These are phyloP conservation scores for Ustilago trichophora DNA, from an alignment of 1,284 basidiomycete genomes.

Conservation along the genomic window DNA sequence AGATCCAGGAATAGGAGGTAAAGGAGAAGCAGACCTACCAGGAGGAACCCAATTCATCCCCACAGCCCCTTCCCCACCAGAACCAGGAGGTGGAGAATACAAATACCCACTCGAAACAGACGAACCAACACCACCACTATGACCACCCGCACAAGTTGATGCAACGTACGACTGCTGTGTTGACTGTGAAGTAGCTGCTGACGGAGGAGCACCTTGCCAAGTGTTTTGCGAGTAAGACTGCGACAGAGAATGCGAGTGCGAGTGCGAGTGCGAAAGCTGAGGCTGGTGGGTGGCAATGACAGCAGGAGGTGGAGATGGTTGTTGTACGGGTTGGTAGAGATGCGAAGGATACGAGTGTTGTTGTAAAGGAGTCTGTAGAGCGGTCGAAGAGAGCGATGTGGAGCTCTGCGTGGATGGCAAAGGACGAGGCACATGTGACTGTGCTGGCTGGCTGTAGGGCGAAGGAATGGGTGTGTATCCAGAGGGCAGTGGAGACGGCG, in stretches of 20 bases:
- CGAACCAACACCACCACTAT: too few species aligned
- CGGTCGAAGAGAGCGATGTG: constrained; percentile 4
- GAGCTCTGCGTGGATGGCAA: constrained; percentile 41
- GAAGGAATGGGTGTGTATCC: constrained; percentile 33
- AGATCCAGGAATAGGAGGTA: constrained; percentile 21
- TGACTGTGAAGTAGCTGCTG: constrained; percentile 7
- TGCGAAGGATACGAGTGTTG: constrained; percentile 24
- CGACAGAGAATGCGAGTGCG: constrained; percentile 4
- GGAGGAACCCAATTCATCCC: constrained; percentile 14
- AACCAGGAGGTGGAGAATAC: constrained; percentile 27
- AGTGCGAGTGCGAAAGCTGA: constrained; percentile 19
- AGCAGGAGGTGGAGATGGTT: constrained; percentile 30
- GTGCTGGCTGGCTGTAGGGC: constrained; percentile 22
- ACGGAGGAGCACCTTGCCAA: constrained; percentile 28
- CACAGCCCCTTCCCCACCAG: too few species aligned
- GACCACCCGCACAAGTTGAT: too few species aligned
- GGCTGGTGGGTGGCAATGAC: background rate
- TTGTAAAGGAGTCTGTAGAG: constrained; percentile 8
- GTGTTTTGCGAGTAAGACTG: constrained; percentile 21
- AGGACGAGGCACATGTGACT: constrained; percentile 20
- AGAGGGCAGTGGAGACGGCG: background rate
- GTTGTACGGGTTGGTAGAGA: constrained; percentile 25
- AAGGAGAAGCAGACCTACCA: constrained; percentile 23
- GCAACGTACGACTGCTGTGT: constrained; percentile 12
- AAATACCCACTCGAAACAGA: constrained; percentile 32